Conservation (phyloP, 768 basidiomycete species). For the Macrolepiota dolichaula region DNA sequence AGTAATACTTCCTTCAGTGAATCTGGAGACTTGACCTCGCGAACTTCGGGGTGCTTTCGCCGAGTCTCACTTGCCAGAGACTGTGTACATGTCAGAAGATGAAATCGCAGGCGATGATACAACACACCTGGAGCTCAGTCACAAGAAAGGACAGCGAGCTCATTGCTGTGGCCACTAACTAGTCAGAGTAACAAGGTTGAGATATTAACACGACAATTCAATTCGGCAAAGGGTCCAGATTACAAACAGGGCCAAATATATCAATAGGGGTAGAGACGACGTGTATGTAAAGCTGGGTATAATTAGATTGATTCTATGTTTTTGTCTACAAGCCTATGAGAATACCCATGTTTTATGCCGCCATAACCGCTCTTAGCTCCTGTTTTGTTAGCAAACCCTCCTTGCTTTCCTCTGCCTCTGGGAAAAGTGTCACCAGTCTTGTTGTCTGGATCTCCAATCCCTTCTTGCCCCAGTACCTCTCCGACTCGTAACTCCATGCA, state of each 20-base stretch:
- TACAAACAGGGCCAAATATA: no score
- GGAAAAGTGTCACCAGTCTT: slow-evolving; percentile 19
- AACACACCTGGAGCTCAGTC: slow-evolving; percentile 59
- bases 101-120: background rate
- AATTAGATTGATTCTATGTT: no score
- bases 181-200: background rate
- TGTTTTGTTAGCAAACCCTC: no score
- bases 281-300: no score
- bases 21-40: slow-evolving; percentile 3
- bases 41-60: slow-evolving; percentile 86
- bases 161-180: slow-evolving; percentile 31
- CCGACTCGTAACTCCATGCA: slow-evolving; percentile 8
- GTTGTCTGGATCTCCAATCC: slow-evolving; percentile 18
- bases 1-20: slow-evolving; percentile 16
- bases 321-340: no score
- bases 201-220: no score
- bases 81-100: slow-evolving; percentile 29
- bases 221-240: no score
- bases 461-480: slow-evolving; percentile 16
- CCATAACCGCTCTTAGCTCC: no score
- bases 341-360: no score
- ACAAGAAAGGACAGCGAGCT: no score
- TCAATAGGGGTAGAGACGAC: no score
- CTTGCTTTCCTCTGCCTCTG: slow-evolving; percentile 2
- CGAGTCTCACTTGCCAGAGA: slow-evolving; percentile 86